These are phyloP conservation scores for Lycium ferocissimum DNA, from an alignment of 257 asterid species.

Conservation along the genomic window DNA sequence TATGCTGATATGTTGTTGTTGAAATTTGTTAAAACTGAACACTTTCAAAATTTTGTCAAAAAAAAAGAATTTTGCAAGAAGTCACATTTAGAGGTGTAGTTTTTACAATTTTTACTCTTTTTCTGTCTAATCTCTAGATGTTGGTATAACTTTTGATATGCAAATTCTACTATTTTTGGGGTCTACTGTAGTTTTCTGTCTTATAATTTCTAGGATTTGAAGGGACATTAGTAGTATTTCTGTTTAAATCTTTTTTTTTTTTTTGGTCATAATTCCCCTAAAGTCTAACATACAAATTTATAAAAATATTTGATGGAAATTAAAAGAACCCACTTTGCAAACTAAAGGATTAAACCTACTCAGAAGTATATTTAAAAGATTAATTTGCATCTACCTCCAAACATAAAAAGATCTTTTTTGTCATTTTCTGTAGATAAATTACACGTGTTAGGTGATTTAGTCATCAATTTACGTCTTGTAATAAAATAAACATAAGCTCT, in stretches of 20 bases:
- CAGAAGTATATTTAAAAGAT: neutral
- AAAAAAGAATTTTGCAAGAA: too few relatives aligned
- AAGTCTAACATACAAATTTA: too few relatives aligned
- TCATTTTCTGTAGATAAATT: neutral
- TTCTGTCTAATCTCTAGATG: neutral
- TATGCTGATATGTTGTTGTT: too few relatives aligned
- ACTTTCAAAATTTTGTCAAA: neutral
- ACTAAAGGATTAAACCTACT: neutral
- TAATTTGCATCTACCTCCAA: neutral
- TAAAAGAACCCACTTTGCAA: neutral
- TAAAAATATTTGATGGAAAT: too few relatives aligned
- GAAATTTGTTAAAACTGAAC: too few relatives aligned
- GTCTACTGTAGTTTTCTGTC: neutral
- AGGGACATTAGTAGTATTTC: too few relatives aligned
- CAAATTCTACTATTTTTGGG: neutral
- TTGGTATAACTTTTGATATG: neutral
- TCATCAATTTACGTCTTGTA: neutral
- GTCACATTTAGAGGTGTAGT: neutral
- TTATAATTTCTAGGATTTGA: too few relatives aligned
- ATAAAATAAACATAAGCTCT: neutral
- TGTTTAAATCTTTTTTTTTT: too few relatives aligned
- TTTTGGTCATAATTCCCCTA: too few relatives aligned
- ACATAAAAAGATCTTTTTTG: neutral
- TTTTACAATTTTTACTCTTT: neutral
- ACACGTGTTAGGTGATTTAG: neutral